A percentile compares a stretch with the other conserved stretches of the same genome.
Evolutionary conservation across 2,329 filamentous ascomycete genomes (phyloP).

Genomic region (Epichloe gansuensis): DNA sequence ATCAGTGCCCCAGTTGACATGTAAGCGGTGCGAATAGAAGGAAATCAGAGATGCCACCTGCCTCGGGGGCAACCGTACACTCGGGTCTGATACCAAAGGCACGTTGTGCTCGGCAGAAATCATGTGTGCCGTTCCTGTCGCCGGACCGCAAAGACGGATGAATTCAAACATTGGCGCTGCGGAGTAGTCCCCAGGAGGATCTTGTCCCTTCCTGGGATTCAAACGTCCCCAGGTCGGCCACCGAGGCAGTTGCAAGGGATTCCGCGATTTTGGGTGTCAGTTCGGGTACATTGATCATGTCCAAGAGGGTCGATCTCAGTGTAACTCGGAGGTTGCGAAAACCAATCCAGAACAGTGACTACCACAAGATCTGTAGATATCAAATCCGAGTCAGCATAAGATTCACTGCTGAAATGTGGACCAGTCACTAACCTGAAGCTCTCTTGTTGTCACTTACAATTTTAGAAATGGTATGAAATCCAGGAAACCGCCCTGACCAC

Average conservation of each 20-base stretch:
- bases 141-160: neutral
- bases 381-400: neutral
- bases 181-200: neutral
- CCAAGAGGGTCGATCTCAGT: neutral
- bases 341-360: neutral
- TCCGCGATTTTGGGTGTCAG: neutral
- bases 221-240: neutral
- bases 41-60: neutral
- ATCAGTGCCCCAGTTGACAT: neutral
- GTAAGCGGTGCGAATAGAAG: neutral
- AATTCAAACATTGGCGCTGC: neutral
- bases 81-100: neutral
- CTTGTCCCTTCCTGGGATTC: neutral
- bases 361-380: neutral
- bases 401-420: neutral
- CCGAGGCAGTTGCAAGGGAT: neutral
- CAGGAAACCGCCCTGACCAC: neutral
- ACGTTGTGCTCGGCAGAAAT: neutral
- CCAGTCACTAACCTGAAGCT: neutral
- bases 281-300: neutral
- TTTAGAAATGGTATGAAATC: neutral
- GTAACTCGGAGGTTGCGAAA: neutral
- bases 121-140: neutral
- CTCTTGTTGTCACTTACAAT: neutral
- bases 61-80: neutral